These are phyloP conservation scores for Phialophora verrucosa DNA, from an alignment of 2,329 filamentous ascomycete genomes.

Conservation along the genomic window DNA sequence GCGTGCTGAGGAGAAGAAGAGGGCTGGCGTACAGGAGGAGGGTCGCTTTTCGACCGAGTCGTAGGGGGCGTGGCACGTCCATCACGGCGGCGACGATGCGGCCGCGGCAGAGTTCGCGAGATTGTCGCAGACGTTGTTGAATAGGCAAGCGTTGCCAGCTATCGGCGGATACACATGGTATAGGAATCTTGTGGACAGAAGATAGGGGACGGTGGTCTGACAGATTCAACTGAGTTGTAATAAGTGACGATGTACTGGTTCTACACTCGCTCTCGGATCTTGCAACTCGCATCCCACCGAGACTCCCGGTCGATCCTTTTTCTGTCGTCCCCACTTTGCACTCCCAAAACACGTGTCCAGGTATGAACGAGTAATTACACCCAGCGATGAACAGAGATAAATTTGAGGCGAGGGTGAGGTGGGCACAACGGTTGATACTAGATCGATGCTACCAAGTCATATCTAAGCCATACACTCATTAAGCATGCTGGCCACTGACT, in stretches of 20 bases:
- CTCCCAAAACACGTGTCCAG: neutral
- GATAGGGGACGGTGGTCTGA: conserved; percentile 2
- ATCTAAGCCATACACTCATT: conserved; percentile 9
- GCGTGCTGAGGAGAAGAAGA: conserved; percentile 42
- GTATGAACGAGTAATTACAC: neutral
- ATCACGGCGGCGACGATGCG: conserved; percentile 23
- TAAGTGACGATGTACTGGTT: neutral
- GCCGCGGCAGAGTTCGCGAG: neutral
- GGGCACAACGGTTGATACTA: neutral
- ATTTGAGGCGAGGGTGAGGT: neutral
- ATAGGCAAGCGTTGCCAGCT: conserved; percentile 17
- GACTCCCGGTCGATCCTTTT: conserved; percentile 9
- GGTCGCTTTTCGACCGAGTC: conserved; percentile 7
- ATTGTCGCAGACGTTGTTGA: neutral
- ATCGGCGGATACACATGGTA: conserved; percentile 22
- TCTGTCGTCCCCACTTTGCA: neutral
- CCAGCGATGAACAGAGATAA: neutral
- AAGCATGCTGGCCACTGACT: neutral
- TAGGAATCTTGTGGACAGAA: neutral
- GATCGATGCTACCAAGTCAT: neutral
- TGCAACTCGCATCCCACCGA: conserved; percentile 7
- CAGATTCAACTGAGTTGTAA: neutral
- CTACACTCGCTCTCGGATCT: neutral
- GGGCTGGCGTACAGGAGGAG: conserved; percentile 26
- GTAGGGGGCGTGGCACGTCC: conserved; percentile 19